Conservation (phyloP, 192 early-diverging fungal genomes). For the Phycomyces nitens region DNA sequence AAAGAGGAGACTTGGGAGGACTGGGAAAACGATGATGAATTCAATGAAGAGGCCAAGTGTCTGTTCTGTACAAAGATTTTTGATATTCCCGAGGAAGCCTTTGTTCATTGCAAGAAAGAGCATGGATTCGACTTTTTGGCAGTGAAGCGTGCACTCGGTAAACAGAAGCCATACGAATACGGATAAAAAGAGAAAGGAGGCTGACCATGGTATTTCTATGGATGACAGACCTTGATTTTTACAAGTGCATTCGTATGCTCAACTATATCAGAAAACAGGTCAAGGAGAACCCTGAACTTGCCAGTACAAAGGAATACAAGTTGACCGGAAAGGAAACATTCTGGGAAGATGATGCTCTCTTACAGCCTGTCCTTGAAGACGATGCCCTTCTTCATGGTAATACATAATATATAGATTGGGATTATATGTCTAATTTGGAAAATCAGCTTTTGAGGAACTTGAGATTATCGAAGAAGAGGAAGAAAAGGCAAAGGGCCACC, state of each 20-base stretch:
- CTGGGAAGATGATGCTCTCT: constrained; percentile 61
- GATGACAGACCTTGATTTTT: constrained; percentile 72
- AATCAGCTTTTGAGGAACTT: constrained; percentile 60
- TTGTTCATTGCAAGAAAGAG: constrained; percentile 51
- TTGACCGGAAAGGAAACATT: constrained; percentile 52
- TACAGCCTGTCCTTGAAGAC: constrained; percentile 63
- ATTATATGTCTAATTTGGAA: not conserved
- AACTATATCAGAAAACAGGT: constrained; percentile 60
- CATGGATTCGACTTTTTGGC: constrained; percentile 71
- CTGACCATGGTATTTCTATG: constrained; percentile 3
- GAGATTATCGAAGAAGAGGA: constrained; percentile 57
- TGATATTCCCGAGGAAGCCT: constrained; percentile 46
- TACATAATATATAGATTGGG: not conserved
- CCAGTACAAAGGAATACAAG: constrained; percentile 25
- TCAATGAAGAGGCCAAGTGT: constrained; percentile 54
- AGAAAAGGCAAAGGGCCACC: constrained; percentile 6
- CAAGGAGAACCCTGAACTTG: constrained; percentile 19
- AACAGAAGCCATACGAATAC: not conserved
- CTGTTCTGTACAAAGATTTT: constrained; percentile 64
- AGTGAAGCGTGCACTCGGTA: constrained; percentile 36
- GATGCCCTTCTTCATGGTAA: constrained; percentile 65
- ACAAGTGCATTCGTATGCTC: constrained; percentile 75
- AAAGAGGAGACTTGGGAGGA: constrained; percentile 57
- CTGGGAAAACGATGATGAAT: constrained; percentile 65
- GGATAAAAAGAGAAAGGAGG: not conserved